Evolutionary conservation across 2,329 filamentous ascomycete species (phyloP).

Genomic region (Moelleriella libera): DNA sequence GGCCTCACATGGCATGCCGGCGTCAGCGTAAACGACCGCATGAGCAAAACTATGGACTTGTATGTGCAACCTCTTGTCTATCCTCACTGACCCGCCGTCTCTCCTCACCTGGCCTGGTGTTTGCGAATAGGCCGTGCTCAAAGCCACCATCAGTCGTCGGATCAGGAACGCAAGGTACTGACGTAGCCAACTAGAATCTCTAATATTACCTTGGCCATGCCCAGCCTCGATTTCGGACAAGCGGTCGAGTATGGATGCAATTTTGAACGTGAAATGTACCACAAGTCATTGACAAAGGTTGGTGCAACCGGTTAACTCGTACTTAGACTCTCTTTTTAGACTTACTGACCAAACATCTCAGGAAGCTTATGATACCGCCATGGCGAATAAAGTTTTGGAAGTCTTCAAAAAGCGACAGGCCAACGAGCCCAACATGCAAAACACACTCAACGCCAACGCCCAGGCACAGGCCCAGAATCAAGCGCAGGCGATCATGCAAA

Average conservation of each 20-base stretch:
- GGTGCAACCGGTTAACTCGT: neutral
- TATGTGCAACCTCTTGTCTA: conserved; percentile 13
- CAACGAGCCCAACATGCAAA: conserved; percentile 34
- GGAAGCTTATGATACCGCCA: conserved; percentile 34
- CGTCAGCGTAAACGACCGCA: conserved; percentile 22
- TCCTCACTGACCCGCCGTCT: too few species aligned
- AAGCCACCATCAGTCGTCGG: too few species aligned
- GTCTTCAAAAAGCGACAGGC: conserved; percentile 35
- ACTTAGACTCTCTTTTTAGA: neutral
- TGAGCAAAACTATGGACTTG: conserved; percentile 28
- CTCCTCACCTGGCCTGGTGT: too few species aligned
- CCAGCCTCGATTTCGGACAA: conserved; percentile 23
- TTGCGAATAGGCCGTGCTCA: too few species aligned
- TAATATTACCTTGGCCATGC: conserved; percentile 33
- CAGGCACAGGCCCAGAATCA: conserved; percentile 22
- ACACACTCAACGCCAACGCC: conserved; percentile 30
- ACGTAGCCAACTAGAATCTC: conserved; percentile 25
- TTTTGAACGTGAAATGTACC: conserved; percentile 33
- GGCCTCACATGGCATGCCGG: conserved; percentile 24
- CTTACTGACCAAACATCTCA: conserved; percentile 12
- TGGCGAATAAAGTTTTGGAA: conserved; percentile 31
- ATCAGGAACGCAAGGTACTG: too few species aligned
- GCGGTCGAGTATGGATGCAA: conserved; percentile 26
- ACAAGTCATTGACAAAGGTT: conserved; percentile 33
- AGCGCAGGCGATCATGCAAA: conserved; percentile 36